Conservation (phyloP, 768 basidiomycete genomes). For the Psilocybe cubensis region DNA sequence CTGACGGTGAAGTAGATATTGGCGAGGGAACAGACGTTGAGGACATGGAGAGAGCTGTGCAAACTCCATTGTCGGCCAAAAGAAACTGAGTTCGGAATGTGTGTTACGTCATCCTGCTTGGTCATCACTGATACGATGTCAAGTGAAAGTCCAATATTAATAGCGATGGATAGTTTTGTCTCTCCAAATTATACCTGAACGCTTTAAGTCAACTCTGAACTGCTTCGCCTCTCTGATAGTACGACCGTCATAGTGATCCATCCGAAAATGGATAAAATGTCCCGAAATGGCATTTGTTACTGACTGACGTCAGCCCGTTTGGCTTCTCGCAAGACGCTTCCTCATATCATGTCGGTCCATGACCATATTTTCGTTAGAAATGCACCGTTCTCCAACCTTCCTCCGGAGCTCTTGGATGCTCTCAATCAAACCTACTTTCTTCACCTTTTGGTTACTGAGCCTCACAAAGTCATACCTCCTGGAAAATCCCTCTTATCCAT, state of each 20-base stretch:
- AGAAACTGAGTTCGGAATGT: background rate
- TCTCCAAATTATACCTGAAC: background rate
- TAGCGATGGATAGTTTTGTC: no score
- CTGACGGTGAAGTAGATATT: slow-evolving; percentile 15
- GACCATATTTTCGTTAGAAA: slow-evolving; percentile 11
- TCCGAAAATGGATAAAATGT: slow-evolving; percentile 4
- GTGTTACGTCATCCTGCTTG: slow-evolving; percentile 1
- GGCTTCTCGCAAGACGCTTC: background rate
- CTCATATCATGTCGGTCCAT: slow-evolving; percentile 6
- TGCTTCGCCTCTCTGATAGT: background rate
- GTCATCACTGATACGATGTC: no score
- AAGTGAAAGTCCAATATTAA: no score
- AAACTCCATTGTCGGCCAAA: background rate
- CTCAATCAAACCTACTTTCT: slow-evolving; percentile 68
- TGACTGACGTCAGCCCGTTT: slow-evolving; percentile 6
- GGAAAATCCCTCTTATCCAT: slow-evolving; percentile 75
- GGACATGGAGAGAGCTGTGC: slow-evolving; percentile 17
- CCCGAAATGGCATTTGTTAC: background rate
- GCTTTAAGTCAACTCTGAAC: background rate
- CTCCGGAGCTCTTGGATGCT: slow-evolving; percentile 56
- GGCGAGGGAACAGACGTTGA: slow-evolving; percentile 14
- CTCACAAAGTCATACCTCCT: slow-evolving; percentile 62
- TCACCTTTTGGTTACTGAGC: slow-evolving; percentile 68
- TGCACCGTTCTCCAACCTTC: slow-evolving; percentile 34
- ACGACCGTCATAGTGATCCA: background rate